phyloP scores from a whole-genome alignment of 495 filamentous ascomycete species.

The Annulohypoxylon bovei region DNA sequence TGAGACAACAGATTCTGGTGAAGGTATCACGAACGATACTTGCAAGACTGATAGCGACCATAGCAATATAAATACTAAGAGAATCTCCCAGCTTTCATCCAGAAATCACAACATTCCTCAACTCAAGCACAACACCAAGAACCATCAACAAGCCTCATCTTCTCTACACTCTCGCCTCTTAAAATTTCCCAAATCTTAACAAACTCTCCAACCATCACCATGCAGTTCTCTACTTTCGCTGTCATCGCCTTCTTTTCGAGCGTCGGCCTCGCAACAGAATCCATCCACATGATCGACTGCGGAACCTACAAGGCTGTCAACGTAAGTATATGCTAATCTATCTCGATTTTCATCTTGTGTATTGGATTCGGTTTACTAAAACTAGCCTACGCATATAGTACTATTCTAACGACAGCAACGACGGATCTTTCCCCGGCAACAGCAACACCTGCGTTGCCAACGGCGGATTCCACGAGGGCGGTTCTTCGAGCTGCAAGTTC shows the following conservation, averaged over 20 bases:
- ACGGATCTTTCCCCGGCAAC: constrained; percentile 24
- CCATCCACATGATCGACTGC: constrained; percentile 36
- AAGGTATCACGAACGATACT: not conserved
- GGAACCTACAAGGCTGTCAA: constrained; percentile 19
- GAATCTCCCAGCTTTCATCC: not conserved
- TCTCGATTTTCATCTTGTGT: not conserved
- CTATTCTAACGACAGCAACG: constrained; percentile 33
- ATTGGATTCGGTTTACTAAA: not conserved
- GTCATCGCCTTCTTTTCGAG: constrained; percentile 6
- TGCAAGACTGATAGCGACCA: not conserved
- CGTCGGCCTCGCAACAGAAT: constrained; percentile 23
- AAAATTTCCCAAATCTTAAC: not conserved
- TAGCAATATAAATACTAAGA: constrained; percentile 1
- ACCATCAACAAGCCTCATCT: not conserved
- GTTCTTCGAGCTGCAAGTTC: constrained; percentile 26
- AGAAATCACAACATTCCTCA: not conserved
- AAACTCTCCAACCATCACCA: not conserved
- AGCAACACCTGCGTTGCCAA: constrained; percentile 25
- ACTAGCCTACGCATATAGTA: constrained; percentile 9
- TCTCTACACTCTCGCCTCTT: not conserved
- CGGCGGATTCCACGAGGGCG: constrained; percentile 22
- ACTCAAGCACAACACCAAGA: not conserved
- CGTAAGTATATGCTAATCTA: constrained; percentile 1
- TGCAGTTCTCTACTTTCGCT: constrained; percentile 18
- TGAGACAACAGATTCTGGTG: not conserved